Evolutionary conservation across 1,284 basidiomycete genomes (phyloP).

Genomic region (Ceratobasidium sp.): DNA sequence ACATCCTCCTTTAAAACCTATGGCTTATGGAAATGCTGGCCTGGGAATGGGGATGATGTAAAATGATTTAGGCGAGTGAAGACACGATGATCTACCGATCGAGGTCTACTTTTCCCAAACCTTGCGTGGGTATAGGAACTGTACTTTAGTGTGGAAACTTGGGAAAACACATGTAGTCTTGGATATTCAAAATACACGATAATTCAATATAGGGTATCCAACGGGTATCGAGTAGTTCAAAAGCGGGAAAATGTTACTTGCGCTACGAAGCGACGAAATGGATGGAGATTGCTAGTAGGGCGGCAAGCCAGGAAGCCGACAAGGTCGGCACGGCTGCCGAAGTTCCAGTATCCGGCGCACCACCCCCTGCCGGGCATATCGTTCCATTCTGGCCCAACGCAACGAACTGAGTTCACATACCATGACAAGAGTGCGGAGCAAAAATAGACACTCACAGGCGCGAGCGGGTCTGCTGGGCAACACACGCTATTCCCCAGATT

Average conservation of each 20-base stretch:
- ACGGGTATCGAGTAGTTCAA: neutral
- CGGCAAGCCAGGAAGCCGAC: slow-evolving; percentile 1
- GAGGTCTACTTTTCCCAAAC: neutral
- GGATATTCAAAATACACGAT: slow-evolving; percentile 3
- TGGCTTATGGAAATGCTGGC: slow-evolving; percentile 77
- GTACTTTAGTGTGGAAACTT: slow-evolving; percentile 30
- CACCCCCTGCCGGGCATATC: slow-evolving; percentile 30
- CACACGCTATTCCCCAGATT: slow-evolving; percentile 46
- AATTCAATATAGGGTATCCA: slow-evolving; percentile 20
- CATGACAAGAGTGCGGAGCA: neutral
- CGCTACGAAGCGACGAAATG: neutral
- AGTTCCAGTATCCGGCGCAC: slow-evolving; percentile 39
- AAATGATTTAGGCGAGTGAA: slow-evolving; percentile 12
- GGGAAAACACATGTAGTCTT: slow-evolving; percentile 33
- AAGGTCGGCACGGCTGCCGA: slow-evolving; percentile 10
- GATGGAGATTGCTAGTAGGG: neutral
- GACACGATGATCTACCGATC: slow-evolving; percentile 5
- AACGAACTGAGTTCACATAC: neutral
- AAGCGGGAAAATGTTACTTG: neutral
- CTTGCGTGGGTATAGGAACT: slow-evolving; percentile 35
- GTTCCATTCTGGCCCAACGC: slow-evolving; percentile 28
- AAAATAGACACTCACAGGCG: slow-evolving; percentile 39
- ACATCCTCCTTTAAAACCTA: slow-evolving; percentile 91
- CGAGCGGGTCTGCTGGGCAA: slow-evolving; percentile 48
- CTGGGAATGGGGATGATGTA: slow-evolving; percentile 56